These are phyloP conservation scores for Oldenlandia corymbosa DNA, from an alignment of 257 asterid genomes.

Conservation along the genomic window DNA sequence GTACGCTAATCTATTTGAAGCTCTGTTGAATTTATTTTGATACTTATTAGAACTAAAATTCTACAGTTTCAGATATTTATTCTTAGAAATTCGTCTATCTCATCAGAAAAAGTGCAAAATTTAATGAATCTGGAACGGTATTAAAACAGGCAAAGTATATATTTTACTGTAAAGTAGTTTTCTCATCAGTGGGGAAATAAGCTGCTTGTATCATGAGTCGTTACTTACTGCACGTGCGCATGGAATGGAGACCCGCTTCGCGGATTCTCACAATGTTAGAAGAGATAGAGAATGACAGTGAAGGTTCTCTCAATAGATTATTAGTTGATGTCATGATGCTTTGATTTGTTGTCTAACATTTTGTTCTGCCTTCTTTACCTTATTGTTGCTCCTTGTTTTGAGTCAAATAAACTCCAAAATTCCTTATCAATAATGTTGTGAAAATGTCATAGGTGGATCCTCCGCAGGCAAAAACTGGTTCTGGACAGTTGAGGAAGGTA, in stretches of 20 bases:
- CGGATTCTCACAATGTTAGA: not conserved
- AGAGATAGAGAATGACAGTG: not conserved
- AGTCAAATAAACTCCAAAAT: not conserved
- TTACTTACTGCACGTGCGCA: too few species aligned
- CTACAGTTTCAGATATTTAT: not conserved
- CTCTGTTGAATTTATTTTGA: not conserved
- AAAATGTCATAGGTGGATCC: conserved; percentile 53
- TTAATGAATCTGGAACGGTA: not conserved
- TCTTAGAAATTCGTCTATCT: not conserved
- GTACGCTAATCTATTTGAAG: not conserved
- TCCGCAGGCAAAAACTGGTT: conserved; percentile 34
- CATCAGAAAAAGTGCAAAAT: not conserved
- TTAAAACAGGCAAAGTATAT: not conserved
- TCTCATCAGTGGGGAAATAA: not conserved
- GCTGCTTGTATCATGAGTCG: too few species aligned
- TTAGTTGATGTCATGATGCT: too few species aligned
- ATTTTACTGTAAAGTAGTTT: not conserved
- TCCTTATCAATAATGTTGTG: conserved; percentile 9
- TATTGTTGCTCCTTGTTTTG: not conserved
- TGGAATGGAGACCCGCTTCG: not conserved
- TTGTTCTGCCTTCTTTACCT: not conserved
- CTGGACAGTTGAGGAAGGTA: conserved; percentile 68
- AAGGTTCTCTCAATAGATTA: too few species aligned
- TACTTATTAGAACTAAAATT: not conserved
- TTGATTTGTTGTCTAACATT: not conserved